phyloP scores from a whole-genome alignment of 2,329 filamentous ascomycete genomes.

The Gaeumannomyces sp. region DNA sequence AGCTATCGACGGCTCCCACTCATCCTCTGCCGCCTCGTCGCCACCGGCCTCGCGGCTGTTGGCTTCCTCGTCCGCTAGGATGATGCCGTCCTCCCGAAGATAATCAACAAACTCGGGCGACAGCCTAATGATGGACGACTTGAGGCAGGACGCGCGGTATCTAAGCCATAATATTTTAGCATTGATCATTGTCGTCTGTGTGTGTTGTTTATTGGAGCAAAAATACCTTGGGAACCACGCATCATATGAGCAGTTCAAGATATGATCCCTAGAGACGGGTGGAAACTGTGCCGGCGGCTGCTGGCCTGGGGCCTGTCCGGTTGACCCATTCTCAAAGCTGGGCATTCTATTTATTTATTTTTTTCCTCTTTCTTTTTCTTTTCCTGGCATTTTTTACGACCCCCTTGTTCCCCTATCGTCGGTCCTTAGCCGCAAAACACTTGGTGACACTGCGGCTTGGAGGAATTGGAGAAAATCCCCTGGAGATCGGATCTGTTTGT shows the following conservation, averaged over 20 bases:
- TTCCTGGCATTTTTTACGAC: too few species aligned
- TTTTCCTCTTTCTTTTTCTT: neutral
- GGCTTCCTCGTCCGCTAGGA: slow-evolving; percentile 65
- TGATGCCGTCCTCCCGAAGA: slow-evolving; percentile 85
- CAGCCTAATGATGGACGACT: slow-evolving; percentile 78
- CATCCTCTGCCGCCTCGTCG: slow-evolving; percentile 49
- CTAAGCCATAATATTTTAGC: slow-evolving; percentile 30
- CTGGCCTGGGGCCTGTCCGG: neutral
- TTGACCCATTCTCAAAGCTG: slow-evolving; percentile 15
- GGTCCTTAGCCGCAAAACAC: too few species aligned
- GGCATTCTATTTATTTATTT: slow-evolving; percentile 23
- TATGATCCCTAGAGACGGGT: slow-evolving; percentile 77
- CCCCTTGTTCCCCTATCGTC: too few species aligned
- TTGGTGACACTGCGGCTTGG: too few species aligned
- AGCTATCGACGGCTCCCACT: slow-evolving; percentile 38
- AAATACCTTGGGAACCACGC: slow-evolving; percentile 74
- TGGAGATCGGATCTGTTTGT: too few species aligned
- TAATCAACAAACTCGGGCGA: slow-evolving; percentile 73
- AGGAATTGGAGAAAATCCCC: neutral
- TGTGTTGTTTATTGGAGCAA: neutral
- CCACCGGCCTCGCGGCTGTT: slow-evolving; percentile 14
- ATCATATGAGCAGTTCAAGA: slow-evolving; percentile 91
- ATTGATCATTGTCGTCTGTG: neutral
- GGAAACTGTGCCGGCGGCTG: slow-evolving; percentile 59
- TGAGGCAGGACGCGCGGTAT: slow-evolving; percentile 75